Evolutionary conservation across 169 alveolate genomes (phyloP).

Genomic region (Eimeria praecox): DNA sequence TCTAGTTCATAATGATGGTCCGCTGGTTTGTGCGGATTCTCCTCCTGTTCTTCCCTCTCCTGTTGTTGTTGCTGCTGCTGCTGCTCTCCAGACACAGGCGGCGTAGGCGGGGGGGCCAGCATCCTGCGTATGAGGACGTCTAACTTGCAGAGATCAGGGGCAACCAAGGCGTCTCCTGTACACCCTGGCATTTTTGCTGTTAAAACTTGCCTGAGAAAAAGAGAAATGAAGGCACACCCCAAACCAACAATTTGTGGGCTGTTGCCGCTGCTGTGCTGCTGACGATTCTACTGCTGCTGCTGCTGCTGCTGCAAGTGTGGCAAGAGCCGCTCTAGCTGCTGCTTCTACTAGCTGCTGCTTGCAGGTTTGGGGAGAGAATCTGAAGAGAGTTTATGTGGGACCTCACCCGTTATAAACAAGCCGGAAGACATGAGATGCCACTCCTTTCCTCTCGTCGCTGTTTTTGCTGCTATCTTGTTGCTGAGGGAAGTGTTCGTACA

Average conservation of each 20-base stretch:
- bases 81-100: constrained; percentile 12
- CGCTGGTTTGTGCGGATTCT: not conserved
- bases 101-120: constrained; percentile 40
- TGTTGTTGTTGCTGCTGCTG: constrained; percentile 31
- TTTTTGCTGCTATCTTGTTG: constrained; percentile 24
- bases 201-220: not conserved
- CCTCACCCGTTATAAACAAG: constrained; percentile 52
- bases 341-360: not conserved
- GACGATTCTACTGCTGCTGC: not conserved
- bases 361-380: not conserved
- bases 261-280: constrained; percentile 27
- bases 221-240: no score
- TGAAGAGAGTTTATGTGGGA: not conserved
- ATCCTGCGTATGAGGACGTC: constrained; percentile 22
- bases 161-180: constrained; percentile 25
- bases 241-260: not conserved
- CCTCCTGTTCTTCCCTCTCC: not conserved
- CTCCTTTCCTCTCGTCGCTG: not conserved
- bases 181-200: constrained; percentile 52
- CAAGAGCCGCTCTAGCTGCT: not conserved
- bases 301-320: not conserved
- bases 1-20: not conserved
- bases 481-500: constrained; percentile 62
- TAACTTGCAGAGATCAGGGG: constrained; percentile 69
- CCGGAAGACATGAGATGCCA: not conserved